These are phyloP conservation scores for Incumbomyces delicatus DNA, from an alignment of 2,329 filamentous ascomycete species.

Conservation along the genomic window DNA sequence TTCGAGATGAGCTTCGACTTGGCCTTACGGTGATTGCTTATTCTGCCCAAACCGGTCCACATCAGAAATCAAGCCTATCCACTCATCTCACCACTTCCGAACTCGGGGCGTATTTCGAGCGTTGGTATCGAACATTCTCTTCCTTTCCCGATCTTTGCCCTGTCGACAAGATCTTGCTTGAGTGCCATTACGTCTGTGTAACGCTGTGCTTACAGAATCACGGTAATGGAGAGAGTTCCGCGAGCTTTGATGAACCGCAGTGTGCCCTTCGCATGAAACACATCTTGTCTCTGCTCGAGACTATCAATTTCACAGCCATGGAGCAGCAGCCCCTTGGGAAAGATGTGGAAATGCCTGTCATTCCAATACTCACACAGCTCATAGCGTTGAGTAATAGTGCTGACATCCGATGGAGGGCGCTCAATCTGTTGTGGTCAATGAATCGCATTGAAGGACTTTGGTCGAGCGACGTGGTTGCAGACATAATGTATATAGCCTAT, in stretches of 20 bases:
- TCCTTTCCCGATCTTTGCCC: not conserved
- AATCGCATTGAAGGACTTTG: not conserved
- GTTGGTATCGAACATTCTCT: not conserved
- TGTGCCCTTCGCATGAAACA: not conserved
- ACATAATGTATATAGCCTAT: not conserved
- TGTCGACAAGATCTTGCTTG: not conserved
- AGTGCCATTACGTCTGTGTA: conserved; percentile 1
- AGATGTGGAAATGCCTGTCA: not conserved
- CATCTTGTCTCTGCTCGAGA: not conserved
- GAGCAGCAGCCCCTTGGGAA: not conserved
- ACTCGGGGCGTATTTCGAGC: not conserved
- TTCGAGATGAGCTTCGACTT: not conserved
- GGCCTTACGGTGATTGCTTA: not conserved
- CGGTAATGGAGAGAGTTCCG: not conserved
- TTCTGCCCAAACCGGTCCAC: not conserved
- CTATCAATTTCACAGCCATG: not conserved
- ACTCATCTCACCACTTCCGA: not conserved
- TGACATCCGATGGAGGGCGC: not conserved
- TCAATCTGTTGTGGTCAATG: not conserved
- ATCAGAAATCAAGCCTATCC: not conserved
- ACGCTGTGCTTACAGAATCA: not conserved
- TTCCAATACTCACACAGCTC: not conserved
- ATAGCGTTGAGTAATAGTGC: not conserved
- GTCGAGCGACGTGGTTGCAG: not conserved
- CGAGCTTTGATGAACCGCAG: not conserved